Percentiles rank a stretch among this genome's conserved stretches.
Conservation (phyloP, 352 stramenopile genomes). For the Pythium pyrilobum region DNA sequence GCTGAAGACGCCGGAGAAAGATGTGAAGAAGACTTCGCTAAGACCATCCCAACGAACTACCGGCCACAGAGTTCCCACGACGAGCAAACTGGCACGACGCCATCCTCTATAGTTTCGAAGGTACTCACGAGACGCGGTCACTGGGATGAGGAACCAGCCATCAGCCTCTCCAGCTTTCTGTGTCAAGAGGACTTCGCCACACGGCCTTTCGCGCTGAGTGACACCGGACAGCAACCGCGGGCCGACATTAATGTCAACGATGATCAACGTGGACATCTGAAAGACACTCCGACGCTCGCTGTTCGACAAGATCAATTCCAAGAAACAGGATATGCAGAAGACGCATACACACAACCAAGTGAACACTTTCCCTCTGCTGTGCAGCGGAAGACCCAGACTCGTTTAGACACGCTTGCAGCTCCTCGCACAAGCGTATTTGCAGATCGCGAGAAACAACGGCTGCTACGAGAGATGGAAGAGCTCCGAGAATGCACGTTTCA, state of each 20-base stretch:
- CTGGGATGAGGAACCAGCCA: background rate
- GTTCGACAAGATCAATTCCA: no score
- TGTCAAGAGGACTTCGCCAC: no score
- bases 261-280: no score
- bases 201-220: no score
- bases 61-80: background rate
- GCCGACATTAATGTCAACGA: no score
- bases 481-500: constrained; percentile 69
- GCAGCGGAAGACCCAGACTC: background rate
- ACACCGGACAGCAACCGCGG: no score
- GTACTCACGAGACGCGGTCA: background rate
- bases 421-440: constrained; percentile 50
- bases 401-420: constrained; percentile 32
- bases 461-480: constrained; percentile 48
- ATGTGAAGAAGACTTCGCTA: background rate
- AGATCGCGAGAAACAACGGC: constrained; percentile 54
- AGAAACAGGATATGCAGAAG: background rate
- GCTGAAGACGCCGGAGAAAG: background rate
- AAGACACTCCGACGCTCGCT: no score
- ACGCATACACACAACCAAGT: background rate
- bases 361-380: no score
- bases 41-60: constrained; percentile 5
- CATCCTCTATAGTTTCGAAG: constrained; percentile 2
- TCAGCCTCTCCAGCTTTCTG: no score
- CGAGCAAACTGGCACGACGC: background rate